Evolutionary conservation across 169 alveolate species (phyloP).

Genomic region (Eimeria falciformis): DNA sequence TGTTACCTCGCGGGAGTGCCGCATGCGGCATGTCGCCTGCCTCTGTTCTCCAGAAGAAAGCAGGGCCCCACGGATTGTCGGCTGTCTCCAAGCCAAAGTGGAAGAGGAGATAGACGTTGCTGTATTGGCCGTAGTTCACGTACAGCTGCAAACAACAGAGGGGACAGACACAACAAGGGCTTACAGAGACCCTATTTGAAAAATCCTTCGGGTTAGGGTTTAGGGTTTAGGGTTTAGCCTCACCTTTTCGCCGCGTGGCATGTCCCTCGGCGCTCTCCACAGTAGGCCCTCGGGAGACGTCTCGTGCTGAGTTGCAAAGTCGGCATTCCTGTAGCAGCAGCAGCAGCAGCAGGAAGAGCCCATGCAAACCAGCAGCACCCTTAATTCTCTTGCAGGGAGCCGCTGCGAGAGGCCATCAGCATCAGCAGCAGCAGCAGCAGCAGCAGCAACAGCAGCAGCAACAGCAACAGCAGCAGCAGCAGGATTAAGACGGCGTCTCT

Average conservation of each 20-base stretch:
- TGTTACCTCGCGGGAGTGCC: not conserved
- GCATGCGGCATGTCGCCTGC: constrained; percentile 23
- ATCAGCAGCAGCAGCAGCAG: constrained; percentile 16
- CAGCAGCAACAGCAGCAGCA: constrained; percentile 37
- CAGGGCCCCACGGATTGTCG: constrained; percentile 38
- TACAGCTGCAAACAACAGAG: constrained; percentile 4
- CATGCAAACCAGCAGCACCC: not conserved
- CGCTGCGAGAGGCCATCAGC: not conserved
- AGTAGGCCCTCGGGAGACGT: constrained; percentile 37
- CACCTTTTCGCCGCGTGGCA: constrained; percentile 22
- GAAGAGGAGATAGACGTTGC: constrained; percentile 12
- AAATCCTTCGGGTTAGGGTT: not conserved
- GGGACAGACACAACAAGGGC: not conserved
- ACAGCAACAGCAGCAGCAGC: constrained; percentile 24
- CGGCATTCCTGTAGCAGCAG: constrained; percentile 42
- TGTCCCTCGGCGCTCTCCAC: constrained; percentile 36
- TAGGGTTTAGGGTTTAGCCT: constrained; percentile 8
- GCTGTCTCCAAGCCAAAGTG: constrained; percentile 2
- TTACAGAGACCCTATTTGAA: too few relatives aligned
- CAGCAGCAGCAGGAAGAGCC: constrained; percentile 34
- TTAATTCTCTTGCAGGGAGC: not conserved
- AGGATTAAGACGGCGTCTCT: not conserved
- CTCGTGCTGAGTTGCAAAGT: constrained; percentile 34
- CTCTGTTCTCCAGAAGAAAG: constrained; percentile 17
- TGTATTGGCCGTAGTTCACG: constrained; percentile 37